These are phyloP conservation scores for Daldinia eschscholtzii DNA, from an alignment of 2,329 filamentous ascomycete genomes.

Conservation along the genomic window DNA sequence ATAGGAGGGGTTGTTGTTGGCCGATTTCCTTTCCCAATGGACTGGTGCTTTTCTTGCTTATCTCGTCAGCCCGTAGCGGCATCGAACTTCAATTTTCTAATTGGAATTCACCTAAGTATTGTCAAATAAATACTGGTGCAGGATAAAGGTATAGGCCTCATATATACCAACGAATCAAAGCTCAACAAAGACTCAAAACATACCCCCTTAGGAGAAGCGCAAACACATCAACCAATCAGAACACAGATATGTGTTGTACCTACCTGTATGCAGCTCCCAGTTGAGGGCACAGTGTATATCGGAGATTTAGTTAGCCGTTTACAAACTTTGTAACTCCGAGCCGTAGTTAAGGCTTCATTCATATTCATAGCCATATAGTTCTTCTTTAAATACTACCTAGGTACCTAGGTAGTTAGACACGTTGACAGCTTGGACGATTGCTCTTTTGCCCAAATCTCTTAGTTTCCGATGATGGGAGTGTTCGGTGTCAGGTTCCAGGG, in stretches of 20 bases:
- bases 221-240: background rate
- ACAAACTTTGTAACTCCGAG: background rate
- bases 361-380: background rate
- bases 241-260: background rate
- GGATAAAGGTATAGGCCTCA: background rate
- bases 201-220: background rate
- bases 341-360: background rate
- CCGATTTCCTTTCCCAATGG: background rate
- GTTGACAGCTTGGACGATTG: no score
- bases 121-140: background rate
- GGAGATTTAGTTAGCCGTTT: background rate
- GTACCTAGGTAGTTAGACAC: no score
- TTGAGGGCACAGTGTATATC: background rate
- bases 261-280: background rate
- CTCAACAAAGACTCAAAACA: background rate
- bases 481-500: no score
- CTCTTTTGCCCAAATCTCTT: no score
- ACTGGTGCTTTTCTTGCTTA: no score
- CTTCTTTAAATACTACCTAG: no score
- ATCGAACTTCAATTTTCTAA: background rate
- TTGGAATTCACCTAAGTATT: no score
- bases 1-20: background rate
- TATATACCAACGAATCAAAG: background rate
- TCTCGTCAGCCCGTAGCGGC: background rate
- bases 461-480: no score